Percentiles rank a stretch among this genome's conserved stretches.
phyloP scores from a whole-genome alignment of 805 yeast species.

The Kodamaea hsintzibuensis region DNA sequence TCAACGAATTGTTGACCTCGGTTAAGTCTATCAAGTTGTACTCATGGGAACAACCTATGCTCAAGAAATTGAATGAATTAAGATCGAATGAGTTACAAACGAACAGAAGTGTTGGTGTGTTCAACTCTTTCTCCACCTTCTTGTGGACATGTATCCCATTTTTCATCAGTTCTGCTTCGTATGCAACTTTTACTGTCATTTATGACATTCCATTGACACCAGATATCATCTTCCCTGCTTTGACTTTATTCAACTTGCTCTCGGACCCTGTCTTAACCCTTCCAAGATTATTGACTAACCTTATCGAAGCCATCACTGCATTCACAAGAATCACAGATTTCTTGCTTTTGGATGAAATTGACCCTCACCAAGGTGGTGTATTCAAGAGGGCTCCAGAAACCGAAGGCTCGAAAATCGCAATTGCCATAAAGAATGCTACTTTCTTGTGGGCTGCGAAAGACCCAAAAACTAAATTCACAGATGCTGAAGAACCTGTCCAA shows the following conservation, averaged over 20 bases:
- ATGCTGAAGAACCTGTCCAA: not conserved
- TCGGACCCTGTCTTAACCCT: conserved; percentile 35
- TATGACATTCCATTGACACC: conserved; percentile 33
- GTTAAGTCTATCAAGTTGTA: conserved; percentile 42
- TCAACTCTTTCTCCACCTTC: conserved; percentile 32
- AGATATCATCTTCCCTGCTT: conserved; percentile 40
- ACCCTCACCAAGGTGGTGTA: conserved; percentile 21
- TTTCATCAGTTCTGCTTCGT: conserved; percentile 35
- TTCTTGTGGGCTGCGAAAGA: conserved; percentile 31
- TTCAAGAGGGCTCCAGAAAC: conserved; percentile 17
- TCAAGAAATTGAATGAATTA: conserved; percentile 29
- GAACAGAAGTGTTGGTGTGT: conserved; percentile 31
- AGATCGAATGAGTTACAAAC: conserved; percentile 36
- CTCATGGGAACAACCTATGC: conserved; percentile 45
- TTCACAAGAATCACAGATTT: conserved; percentile 33
- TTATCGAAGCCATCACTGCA: conserved; percentile 34
- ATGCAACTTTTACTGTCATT: conserved; percentile 26
- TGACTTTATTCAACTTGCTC: conserved; percentile 37
- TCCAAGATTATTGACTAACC: conserved; percentile 30
- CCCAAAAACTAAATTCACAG: conserved; percentile 8
- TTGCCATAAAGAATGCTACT: conserved; percentile 28
- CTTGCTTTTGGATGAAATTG: conserved; percentile 36
- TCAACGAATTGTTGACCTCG: conserved; percentile 38
- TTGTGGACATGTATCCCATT: conserved; percentile 43
- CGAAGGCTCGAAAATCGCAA: conserved; percentile 25